These are phyloP conservation scores for Blakeslea trispora DNA, from an alignment of 371 early-diverging fungal species.

Conservation along the genomic window DNA sequence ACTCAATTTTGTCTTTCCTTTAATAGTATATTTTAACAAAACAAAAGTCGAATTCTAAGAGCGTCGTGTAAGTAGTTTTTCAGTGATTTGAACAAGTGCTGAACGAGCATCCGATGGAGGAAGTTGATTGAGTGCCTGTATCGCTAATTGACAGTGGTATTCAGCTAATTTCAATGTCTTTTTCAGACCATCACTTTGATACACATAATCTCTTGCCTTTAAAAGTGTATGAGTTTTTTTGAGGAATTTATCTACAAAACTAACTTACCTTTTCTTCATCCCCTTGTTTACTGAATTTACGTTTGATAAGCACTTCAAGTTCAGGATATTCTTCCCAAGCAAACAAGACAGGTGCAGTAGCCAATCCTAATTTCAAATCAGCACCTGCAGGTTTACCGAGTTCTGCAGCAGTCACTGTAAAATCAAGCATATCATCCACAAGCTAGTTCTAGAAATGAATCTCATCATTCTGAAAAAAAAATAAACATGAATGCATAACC, in stretches of 20 bases:
- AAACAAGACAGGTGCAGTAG: conserved; percentile 92
- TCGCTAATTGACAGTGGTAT: conserved; percentile 61
- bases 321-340: conserved; percentile 89
- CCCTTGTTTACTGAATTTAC: conserved; percentile 72
- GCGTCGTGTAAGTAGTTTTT: conserved; percentile 52
- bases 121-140: conserved; percentile 55
- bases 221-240: conserved; percentile 5
- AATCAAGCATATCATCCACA: conserved; percentile 91
- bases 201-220: conserved; percentile 70
- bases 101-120: conserved; percentile 71
- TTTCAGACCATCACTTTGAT: conserved; percentile 68
- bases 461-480: too few species aligned
- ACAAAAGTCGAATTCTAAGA: conserved; percentile 9
- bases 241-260: background rate
- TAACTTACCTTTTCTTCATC: conserved; percentile 60
- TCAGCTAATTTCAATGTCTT: conserved; percentile 64
- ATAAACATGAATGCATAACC: background rate
- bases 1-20: too few species aligned
- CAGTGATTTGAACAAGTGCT: conserved; percentile 66
- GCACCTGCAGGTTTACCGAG: conserved; percentile 80
- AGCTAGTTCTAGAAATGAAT: conserved; percentile 59
- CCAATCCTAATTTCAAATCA: conserved; percentile 83
- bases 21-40: too few species aligned
- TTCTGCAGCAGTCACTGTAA: conserved; percentile 73
- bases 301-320: conserved; percentile 78